phyloP scores from a whole-genome alignment of 139 green algal species.

The Astrephomene gubernaculifera region DNA sequence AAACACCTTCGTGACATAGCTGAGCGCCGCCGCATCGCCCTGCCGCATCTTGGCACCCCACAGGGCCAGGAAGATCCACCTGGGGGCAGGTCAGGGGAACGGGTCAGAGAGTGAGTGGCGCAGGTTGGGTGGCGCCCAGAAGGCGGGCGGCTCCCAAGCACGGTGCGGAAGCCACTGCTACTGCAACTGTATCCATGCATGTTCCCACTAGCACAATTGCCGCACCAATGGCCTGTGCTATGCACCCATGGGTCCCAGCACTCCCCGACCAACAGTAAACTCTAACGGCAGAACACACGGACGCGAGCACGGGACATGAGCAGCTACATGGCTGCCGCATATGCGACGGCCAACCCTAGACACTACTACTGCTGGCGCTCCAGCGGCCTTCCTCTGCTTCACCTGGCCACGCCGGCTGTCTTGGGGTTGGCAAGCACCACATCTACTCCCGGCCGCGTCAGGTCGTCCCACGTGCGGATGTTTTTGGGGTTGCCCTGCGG shows the following conservation, averaged over 20 bases:
- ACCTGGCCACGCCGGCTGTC: slow-evolving; percentile 87
- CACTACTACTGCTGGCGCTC: not conserved
- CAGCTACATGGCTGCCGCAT: too few species aligned
- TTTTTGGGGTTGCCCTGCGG: slow-evolving; percentile 72
- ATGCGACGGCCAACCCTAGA: too few species aligned
- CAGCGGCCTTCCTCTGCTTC: slow-evolving; percentile 22
- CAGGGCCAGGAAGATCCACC: slow-evolving; percentile 90
- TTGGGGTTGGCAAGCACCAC: slow-evolving; percentile 90
- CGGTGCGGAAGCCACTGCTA: too few species aligned
- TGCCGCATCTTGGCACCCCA: slow-evolving; percentile 78
- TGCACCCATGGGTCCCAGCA: too few species aligned
- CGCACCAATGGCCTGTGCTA: too few species aligned
- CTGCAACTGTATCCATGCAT: too few species aligned
- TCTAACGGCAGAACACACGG: too few species aligned
- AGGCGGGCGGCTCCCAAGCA: too few species aligned
- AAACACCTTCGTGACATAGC: slow-evolving; percentile 72
- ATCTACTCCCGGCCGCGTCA: slow-evolving; percentile 63
- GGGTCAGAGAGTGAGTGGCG: not conserved
- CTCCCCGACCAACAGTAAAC: too few species aligned
- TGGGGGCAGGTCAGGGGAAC: not conserved
- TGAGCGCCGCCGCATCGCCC: slow-evolving; percentile 56
- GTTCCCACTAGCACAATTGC: too few species aligned
- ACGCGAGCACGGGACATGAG: too few species aligned
- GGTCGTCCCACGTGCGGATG: slow-evolving; percentile 82
- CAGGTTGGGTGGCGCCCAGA: too few species aligned